phyloP scores from a whole-genome alignment of 441 rosid species.

The Euphorbia schlechtendalii region DNA sequence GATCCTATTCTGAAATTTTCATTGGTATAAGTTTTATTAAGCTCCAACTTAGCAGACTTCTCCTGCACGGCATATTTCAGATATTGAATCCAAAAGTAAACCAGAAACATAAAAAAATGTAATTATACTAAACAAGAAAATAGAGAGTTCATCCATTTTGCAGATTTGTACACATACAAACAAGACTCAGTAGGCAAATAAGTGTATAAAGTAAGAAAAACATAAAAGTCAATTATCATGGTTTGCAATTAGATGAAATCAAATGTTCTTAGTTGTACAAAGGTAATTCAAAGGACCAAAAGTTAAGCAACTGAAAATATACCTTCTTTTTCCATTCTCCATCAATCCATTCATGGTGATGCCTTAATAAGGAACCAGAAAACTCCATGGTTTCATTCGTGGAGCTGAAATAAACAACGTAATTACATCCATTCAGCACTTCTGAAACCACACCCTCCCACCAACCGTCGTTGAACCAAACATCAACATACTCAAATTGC shows the following conservation, averaged over 20 bases:
- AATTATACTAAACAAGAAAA: too few relatives aligned
- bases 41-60: neutral
- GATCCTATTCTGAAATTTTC: conserved; percentile 22
- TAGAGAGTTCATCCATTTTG: too few relatives aligned
- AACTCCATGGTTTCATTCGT: conserved; percentile 40
- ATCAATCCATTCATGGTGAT: conserved; percentile 54
- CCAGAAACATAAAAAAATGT: neutral
- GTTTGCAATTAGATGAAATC: neutral
- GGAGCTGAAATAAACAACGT: conserved; percentile 39
- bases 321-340: conserved; percentile 58
- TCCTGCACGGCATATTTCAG: neutral
- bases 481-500: conserved; percentile 54
- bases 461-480: conserved; percentile 75
- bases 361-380: conserved; percentile 43
- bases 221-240: too few relatives aligned
- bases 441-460: conserved; percentile 58
- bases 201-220: too few relatives aligned
- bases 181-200: too few relatives aligned
- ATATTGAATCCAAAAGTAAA: neutral
- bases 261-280: neutral
- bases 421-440: conserved; percentile 36
- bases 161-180: too few relatives aligned
- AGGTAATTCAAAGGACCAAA: neutral
- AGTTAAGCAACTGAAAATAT: conserved; percentile 11
- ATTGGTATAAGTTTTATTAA: neutral